These are phyloP conservation scores for Ambrosia artemisiifolia DNA, from an alignment of 129 eudicot genomes.

Conservation along the genomic window DNA sequence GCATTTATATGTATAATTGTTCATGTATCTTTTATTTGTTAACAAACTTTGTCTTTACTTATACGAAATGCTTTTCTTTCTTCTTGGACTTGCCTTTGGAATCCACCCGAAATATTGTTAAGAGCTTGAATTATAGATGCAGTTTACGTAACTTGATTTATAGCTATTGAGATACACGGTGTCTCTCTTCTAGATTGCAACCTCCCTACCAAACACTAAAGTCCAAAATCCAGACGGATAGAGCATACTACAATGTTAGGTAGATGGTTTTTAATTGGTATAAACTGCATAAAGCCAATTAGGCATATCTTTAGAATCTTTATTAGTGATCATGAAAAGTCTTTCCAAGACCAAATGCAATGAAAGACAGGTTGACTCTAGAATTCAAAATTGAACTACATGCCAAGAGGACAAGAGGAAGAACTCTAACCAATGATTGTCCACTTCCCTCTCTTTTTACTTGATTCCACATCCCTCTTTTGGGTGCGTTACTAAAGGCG, in stretches of 20 bases:
- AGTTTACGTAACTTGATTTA: too few relatives aligned
- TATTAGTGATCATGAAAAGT: not conserved
- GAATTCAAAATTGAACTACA: constrained; percentile 1
- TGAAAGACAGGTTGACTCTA: not conserved
- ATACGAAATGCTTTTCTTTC: too few relatives aligned
- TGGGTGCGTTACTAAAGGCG: not conserved
- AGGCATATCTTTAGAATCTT: not conserved
- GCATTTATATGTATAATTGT: too few relatives aligned
- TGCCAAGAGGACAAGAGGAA: not conserved
- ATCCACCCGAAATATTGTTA: too few relatives aligned
- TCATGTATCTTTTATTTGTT: too few relatives aligned
- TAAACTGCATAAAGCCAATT: not conserved
- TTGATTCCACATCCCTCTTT: not conserved
- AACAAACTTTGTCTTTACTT: too few relatives aligned
- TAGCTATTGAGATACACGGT: too few relatives aligned
- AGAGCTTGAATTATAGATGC: too few relatives aligned
- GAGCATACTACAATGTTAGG: constrained; percentile 15
- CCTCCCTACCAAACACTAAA: constrained; percentile 13
- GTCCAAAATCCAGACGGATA: constrained; percentile 17
- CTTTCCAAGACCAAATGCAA: not conserved
- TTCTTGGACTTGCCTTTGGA: too few relatives aligned
- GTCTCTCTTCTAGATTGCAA: not conserved
- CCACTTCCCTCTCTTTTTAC: not conserved
- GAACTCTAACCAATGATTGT: not conserved
- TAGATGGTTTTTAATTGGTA: constrained; percentile 8